These are phyloP conservation scores for Leishmania tropica DNA, from an alignment of 208 protist genomes.

Conservation along the genomic window DNA sequence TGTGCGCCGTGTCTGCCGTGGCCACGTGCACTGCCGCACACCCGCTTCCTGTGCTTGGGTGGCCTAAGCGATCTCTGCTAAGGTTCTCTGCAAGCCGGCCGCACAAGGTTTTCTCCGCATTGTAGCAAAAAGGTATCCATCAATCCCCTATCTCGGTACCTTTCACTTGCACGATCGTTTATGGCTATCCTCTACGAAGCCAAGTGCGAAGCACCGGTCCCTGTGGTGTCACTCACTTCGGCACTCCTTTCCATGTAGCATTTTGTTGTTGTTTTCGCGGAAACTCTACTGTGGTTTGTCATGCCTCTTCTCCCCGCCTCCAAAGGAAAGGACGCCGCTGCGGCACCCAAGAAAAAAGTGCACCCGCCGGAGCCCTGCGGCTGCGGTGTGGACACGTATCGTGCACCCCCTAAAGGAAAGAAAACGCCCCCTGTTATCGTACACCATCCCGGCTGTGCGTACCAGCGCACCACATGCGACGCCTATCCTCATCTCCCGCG, in stretches of 20 bases:
- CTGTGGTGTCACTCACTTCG: neutral
- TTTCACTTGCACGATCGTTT: neutral
- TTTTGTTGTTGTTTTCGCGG: neutral
- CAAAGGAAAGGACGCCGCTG: conserved; percentile 38
- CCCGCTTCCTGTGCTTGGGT: neutral
- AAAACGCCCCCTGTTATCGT: conserved; percentile 51
- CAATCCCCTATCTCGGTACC: neutral
- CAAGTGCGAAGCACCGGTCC: neutral
- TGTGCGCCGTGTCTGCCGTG: neutral
- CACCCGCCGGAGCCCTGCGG: conserved; percentile 78
- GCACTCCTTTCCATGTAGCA: neutral
- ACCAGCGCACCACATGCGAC: conserved; percentile 83
- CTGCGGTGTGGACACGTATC: conserved; percentile 86
- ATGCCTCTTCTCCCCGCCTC: conserved; percentile 17
- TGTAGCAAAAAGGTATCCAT: neutral
- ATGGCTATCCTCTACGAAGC: neutral
- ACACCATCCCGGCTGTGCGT: conserved; percentile 71
- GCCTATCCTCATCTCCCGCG: conserved; percentile 80
- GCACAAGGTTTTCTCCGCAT: neutral
- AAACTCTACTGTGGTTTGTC: neutral
- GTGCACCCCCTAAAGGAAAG: conserved; percentile 82
- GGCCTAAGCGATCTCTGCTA: neutral
- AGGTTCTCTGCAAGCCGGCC: neutral
- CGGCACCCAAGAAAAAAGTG: conserved; percentile 69
- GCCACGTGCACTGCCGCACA: neutral